These are phyloP conservation scores for Rugonectria rugulosa DNA, from an alignment of 2,329 filamentous ascomycete species.

Conservation along the genomic window DNA sequence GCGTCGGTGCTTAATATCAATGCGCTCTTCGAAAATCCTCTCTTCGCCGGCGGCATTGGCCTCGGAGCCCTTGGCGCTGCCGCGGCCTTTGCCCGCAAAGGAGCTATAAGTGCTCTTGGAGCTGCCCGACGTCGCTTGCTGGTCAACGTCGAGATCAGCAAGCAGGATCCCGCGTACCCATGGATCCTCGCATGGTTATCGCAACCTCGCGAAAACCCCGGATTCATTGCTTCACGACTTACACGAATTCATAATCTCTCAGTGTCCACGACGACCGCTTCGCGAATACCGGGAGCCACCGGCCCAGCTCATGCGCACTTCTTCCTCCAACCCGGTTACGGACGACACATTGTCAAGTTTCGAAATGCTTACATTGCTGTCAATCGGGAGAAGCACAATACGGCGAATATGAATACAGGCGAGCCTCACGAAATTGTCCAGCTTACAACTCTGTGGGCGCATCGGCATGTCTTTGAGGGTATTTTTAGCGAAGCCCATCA, in stretches of 20 bases:
- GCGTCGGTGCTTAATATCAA: slow-evolving; percentile 57
- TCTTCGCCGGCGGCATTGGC: slow-evolving; percentile 80
- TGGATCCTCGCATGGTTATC: slow-evolving; percentile 97
- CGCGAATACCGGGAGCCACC: slow-evolving; percentile 64
- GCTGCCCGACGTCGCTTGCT: slow-evolving; percentile 85
- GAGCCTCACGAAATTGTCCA: slow-evolving; percentile 95
- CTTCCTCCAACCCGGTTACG: slow-evolving; percentile 88
- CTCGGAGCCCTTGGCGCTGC: slow-evolving; percentile 87
- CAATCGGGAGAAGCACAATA: slow-evolving; percentile 83
- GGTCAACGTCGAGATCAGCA: slow-evolving; percentile 94
- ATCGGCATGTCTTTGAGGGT: slow-evolving; percentile 88
- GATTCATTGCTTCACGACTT: slow-evolving; percentile 64
- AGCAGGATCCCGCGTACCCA: slow-evolving; percentile 89
- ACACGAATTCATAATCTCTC: slow-evolving; percentile 68
- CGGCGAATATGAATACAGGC: slow-evolving; percentile 81
- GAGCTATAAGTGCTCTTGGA: slow-evolving; percentile 73
- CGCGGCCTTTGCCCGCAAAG: slow-evolving; percentile 81
- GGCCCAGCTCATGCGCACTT: slow-evolving; percentile 82
- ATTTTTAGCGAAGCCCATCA: slow-evolving; percentile 88
- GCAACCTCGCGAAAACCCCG: slow-evolving; percentile 72
- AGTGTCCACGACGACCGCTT: slow-evolving; percentile 66
- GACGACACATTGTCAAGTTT: slow-evolving; percentile 86
- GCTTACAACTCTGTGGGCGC: slow-evolving; percentile 87
- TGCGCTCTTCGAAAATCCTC: slow-evolving; percentile 68
- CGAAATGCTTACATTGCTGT: slow-evolving; percentile 88